These are phyloP conservation scores for Nothomitra cinnamomea DNA, from an alignment of 2,329 filamentous ascomycete genomes.

Conservation along the genomic window DNA sequence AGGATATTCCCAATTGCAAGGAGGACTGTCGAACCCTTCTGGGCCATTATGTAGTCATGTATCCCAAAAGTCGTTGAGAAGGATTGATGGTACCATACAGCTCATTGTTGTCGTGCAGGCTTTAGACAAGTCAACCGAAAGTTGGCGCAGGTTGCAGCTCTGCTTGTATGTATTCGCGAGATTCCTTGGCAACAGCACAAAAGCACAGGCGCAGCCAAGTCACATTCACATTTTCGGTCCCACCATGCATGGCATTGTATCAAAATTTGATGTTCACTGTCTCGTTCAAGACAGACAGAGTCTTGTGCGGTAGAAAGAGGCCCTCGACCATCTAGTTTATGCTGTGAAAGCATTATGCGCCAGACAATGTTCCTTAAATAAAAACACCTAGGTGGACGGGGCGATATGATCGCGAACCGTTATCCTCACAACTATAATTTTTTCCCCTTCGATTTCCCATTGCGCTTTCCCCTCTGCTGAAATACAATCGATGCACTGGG, in stretches of 20 bases:
- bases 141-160: neutral
- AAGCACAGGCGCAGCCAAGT: no score
- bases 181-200: neutral
- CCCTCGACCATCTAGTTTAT: neutral
- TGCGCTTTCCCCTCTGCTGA: neutral
- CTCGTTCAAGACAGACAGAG: no score
- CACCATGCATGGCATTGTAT: neutral
- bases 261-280: no score
- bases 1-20: constrained; percentile 11
- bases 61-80: neutral
- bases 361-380: neutral
- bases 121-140: neutral
- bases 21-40: neutral
- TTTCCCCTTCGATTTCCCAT: neutral
- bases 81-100: neutral
- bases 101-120: neutral
- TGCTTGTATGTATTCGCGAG: neutral
- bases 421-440: neutral
- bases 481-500: constrained; percentile 1
- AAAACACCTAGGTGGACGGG: neutral
- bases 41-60: neutral
- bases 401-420: neutral
- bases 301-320: neutral
- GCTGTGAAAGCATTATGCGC: neutral
- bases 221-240: no score